phyloP scores from a whole-genome alignment of 352 stramenopile genomes.

The Pythium diclinum region DNA sequence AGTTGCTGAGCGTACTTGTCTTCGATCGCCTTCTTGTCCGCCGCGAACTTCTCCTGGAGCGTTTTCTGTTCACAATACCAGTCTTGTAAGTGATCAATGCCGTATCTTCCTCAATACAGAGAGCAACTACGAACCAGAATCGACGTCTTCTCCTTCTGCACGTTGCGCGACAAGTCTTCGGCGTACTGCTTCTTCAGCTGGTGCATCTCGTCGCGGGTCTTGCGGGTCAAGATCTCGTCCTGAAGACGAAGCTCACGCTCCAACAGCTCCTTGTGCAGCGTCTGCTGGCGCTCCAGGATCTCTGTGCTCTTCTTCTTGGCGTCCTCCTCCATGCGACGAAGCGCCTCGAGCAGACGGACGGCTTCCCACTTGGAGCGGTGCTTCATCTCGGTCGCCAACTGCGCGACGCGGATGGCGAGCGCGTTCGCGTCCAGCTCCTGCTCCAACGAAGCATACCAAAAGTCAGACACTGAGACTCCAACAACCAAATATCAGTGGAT shows the following conservation, averaged over 20 bases:
- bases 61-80: slow-evolving; percentile 29
- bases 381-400: slow-evolving; percentile 85
- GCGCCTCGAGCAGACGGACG: slow-evolving; percentile 63
- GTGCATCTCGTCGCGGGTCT: slow-evolving; percentile 59
- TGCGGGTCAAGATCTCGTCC: slow-evolving; percentile 58
- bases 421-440: slow-evolving; percentile 67
- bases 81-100: background rate
- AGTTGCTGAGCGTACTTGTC: slow-evolving; percentile 47
- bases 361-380: slow-evolving; percentile 85
- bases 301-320: slow-evolving; percentile 65
- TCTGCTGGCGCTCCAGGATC: slow-evolving; percentile 59
- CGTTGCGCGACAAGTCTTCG: slow-evolving; percentile 54
- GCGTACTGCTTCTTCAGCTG: slow-evolving; percentile 64
- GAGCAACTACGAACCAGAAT: slow-evolving; percentile 30
- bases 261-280: slow-evolving; percentile 72
- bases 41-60: slow-evolving; percentile 52
- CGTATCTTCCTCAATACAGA: background rate
- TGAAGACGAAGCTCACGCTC: slow-evolving; percentile 74
- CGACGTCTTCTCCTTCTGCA: slow-evolving; percentile 51
- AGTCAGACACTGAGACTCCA: background rate
- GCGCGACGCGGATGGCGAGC: slow-evolving; percentile 71
- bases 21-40: slow-evolving; percentile 64
- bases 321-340: slow-evolving; percentile 78
- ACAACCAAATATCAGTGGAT: background rate
- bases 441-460: slow-evolving; percentile 1